phyloP scores from a whole-genome alignment of 2,329 filamentous ascomycete species.

The Trichoderma cornu-damae region DNA sequence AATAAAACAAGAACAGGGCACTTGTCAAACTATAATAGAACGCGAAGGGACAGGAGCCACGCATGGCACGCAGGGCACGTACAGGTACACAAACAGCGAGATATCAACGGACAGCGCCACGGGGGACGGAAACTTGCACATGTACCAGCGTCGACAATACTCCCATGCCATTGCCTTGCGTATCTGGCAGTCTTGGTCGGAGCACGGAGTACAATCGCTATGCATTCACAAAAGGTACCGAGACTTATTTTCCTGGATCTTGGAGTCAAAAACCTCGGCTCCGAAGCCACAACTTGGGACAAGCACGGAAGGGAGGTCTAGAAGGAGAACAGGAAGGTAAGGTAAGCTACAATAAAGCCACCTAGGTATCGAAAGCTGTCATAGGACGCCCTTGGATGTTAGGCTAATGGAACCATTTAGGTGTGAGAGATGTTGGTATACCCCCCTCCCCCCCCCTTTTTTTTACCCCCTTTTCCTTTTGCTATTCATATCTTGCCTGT shows the following conservation, averaged over 20 bases:
- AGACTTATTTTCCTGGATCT: background rate
- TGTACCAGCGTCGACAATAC: background rate
- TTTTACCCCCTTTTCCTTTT: too few relatives aligned
- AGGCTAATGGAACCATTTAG: background rate
- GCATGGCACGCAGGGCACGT: slow-evolving; percentile 10
- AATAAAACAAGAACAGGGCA: background rate
- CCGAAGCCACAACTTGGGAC: slow-evolving; percentile 1
- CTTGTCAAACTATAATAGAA: background rate
- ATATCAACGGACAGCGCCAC: background rate
- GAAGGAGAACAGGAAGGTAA: background rate
- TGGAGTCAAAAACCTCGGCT: slow-evolving; percentile 5
- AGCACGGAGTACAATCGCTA: background rate
- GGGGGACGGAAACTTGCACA: background rate
- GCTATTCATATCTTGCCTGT: background rate
- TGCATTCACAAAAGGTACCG: background rate
- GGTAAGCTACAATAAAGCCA: background rate
- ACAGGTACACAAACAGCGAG: background rate
- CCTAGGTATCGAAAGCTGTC: background rate
- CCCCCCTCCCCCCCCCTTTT: background rate
- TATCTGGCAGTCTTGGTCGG: background rate
- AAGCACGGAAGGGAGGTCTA: background rate
- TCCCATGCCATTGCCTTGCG: background rate
- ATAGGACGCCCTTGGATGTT: background rate
- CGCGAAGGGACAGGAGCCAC: background rate
- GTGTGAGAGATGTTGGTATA: background rate